These are phyloP conservation scores for Trichoderma sp. DNA, from an alignment of 2,329 filamentous ascomycete genomes.

Conservation along the genomic window DNA sequence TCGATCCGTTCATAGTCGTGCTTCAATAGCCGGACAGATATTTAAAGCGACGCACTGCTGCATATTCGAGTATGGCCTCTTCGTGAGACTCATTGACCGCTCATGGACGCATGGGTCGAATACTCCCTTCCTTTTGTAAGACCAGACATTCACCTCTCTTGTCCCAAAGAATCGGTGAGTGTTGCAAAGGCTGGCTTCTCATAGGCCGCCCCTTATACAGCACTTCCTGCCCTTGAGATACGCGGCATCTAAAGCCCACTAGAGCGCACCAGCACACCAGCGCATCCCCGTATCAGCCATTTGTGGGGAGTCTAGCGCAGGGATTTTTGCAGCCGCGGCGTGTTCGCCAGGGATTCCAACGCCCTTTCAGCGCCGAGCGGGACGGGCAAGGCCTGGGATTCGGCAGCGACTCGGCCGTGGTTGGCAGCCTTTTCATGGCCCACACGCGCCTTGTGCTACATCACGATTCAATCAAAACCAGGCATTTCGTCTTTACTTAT, in stretches of 20 bases:
- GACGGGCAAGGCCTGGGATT: background rate
- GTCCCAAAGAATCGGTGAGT: slow-evolving; percentile 15
- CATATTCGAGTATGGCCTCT: background rate
- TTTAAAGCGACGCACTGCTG: background rate
- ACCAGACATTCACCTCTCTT: background rate
- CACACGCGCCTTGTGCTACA: background rate
- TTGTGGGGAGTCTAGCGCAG: slow-evolving; percentile 16
- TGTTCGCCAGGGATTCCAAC: slow-evolving; percentile 14
- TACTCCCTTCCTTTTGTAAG: background rate
- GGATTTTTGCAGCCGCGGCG: slow-evolving; percentile 22
- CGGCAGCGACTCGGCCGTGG: background rate
- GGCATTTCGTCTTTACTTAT: background rate
- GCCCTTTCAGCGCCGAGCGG: background rate
- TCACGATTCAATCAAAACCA: background rate
- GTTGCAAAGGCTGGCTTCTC: slow-evolving; percentile 3
- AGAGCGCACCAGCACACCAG: background rate
- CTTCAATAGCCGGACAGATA: background rate
- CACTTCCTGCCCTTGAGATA: background rate
- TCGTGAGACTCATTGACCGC: background rate
- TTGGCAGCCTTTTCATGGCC: background rate
- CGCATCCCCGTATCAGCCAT: slow-evolving; percentile 8
- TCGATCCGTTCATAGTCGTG: background rate
- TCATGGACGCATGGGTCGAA: background rate
- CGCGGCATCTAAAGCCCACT: background rate
- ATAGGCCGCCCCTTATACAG: slow-evolving; percentile 9